These are phyloP conservation scores for Pneumocystis jirovecii DNA, from an alignment of 1,139 yeast genomes.

Conservation along the genomic window DNA sequence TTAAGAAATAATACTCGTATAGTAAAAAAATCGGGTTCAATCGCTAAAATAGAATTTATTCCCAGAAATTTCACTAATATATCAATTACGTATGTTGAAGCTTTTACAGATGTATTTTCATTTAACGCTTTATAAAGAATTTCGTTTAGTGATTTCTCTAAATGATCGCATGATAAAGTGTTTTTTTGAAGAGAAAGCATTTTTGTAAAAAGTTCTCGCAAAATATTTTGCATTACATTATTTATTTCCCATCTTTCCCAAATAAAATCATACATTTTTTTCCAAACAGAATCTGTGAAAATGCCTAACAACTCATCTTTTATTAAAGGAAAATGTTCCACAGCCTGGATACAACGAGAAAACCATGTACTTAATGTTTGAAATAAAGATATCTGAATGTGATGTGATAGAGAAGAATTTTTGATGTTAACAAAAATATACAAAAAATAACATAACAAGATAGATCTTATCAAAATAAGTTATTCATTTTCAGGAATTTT, in stretches of 20 bases:
- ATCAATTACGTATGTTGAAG: conserved; percentile 7
- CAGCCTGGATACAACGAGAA: not conserved
- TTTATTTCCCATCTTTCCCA: conserved; percentile 4
- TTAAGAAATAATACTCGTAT: conserved; percentile 3
- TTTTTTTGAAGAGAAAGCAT: conserved; percentile 3
- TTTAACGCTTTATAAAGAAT: conserved; percentile 2
- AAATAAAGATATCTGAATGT: not conserved
- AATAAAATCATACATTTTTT: conserved; percentile 2
- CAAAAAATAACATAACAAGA: not conserved
- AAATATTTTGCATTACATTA: conserved; percentile 3
- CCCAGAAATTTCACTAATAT: conserved; percentile 4
- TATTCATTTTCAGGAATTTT: not conserved
- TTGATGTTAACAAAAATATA: not conserved
- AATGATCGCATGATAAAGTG: not conserved
- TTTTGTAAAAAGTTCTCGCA: conserved; percentile 4
- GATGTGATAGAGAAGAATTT: not conserved
- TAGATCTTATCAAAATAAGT: not conserved
- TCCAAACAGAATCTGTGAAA: not conserved
- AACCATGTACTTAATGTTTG: not conserved
- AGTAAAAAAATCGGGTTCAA: conserved; percentile 4
- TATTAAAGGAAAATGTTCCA: not conserved
- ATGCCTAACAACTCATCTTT: not conserved
- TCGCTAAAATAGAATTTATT: not conserved
- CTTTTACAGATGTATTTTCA: conserved; percentile 4
- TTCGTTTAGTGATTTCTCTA: not conserved